Base-by-base conservation (phyloP, 2,329 filamentous ascomycete species). In the Diaporthe citrichinensis region DNA sequence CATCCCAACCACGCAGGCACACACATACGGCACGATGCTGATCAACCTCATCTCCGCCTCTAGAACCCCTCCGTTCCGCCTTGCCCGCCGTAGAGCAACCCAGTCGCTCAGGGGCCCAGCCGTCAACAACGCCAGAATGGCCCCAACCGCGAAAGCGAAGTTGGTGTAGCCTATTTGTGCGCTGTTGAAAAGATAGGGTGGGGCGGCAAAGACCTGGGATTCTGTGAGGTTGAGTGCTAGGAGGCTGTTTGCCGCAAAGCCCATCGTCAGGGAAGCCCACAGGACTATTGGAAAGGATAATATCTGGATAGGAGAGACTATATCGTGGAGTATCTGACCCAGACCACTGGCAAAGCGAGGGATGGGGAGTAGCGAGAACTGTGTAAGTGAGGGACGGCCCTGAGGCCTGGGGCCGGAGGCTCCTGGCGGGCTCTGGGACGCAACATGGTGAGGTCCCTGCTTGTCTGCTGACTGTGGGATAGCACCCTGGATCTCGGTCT, bases 141-240 rank as follows among this genome's bases (percentile, higher is more conserved):
- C 84, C 36, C 86, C 86, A 15, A 83, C 80, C 44, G 84, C 81
- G 76, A 86, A 84, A 8, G 85, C 84, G 77, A 87, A 88, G 77
- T 89, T 89, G 17, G 85, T 84, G 78, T 86, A 88, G 1, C 88
- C 88, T 28, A 89, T 86, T 44, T 84, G 80, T 14, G 82, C 79
- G 2, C 86, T 81, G 8, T 74, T 82, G 82, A 88, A 88, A 44
- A 81, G 79, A 77, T 89, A 89, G 0, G 87, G 86, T 14, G 86
- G 84, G 3, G 84, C 82, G 9, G 79, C 82, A 74, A 90, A 85
- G 2, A 87, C 82, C 20, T 85, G 84, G 1, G 87, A 87, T 77
- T 89, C 85, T 14, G 86, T 88, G n/a, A 89, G 82, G 79, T 88
- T 89, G 78, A 87, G 87, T 72, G 86, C 84, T 5, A 90, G 84